Base-by-base conservation (phyloP, 176 grass and related monocot species). In the Puya raimondii region DNA sequence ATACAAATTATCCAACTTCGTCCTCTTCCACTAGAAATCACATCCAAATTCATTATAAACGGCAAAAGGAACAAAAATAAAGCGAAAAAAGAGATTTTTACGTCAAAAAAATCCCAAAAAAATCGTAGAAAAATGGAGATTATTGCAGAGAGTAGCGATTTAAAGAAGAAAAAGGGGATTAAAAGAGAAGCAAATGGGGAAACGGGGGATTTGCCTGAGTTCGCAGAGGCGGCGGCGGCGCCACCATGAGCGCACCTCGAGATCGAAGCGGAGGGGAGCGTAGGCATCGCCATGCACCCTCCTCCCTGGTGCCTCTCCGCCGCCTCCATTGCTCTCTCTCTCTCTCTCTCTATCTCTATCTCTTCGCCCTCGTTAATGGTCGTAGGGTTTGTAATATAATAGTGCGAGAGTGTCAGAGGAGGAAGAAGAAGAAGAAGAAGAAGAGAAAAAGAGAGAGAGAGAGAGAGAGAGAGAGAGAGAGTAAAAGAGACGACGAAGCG, bases 241-340 rank as follows among this genome's bases (percentile, higher is more conserved):
- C 75, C 66, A 47, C 77, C 77, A 47, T 33, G 27, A 48, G 68
- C 64, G 53, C 77, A 79, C 15, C 77, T 68, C 27, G 77, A 79
- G 23, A 79, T 79, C n/a, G 77, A 72, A 72, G 59, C 51, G 51
- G 59, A 68, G 23, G 77, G 77, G 9, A 79, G 71, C 3, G 77
- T 72, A 26, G 68, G 77, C 53, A 72, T 79, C 23, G 69, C 77
- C 47, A 79, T 79, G 48, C 77, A 79, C 48, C 77, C 77, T 3
- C 68, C 77, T 9, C 64, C 64, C 20, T 71, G 69, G 21, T 71
- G 68, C 56, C 76, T 79, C 76, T 72, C 76, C 33, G 63, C 76
- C 26, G 76, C 76, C 16, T 67, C 76, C 76, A 53, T 70, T 4
- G 12, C 64, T 21, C 56, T 9, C n/a, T 4, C 54, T 1, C 54